Conservation (phyloP, 208 protist species). For the Tritrichomonas foetus region DNA sequence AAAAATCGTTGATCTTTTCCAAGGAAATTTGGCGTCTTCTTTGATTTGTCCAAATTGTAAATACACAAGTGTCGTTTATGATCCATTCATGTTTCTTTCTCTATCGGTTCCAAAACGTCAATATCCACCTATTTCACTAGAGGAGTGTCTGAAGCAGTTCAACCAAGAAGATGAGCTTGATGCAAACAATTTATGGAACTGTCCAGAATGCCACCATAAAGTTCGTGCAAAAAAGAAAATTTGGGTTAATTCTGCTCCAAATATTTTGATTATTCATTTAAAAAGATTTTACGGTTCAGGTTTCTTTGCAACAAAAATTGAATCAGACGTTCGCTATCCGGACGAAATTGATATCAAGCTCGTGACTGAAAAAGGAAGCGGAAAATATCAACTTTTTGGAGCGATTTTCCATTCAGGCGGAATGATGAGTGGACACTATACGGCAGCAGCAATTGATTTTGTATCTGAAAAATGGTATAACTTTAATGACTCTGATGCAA, state of each 20-base stretch:
- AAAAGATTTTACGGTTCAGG: not conserved
- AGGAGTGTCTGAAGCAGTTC: not conserved
- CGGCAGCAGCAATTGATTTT: not conserved
- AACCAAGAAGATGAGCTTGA: not conserved
- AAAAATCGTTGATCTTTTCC: not conserved
- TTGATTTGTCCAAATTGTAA: not conserved
- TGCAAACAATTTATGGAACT: not conserved
- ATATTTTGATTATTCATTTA: conserved; percentile 10
- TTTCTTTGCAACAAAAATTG: not conserved
- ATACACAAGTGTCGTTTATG: not conserved
- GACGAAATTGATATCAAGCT: not conserved
- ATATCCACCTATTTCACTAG: not conserved
- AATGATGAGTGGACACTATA: not conserved
- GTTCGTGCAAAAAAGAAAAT: conserved; percentile 1
- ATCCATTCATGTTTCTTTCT: conserved; percentile 7
- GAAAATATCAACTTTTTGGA: not conserved
- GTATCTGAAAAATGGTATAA: not conserved
- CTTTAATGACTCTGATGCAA: not conserved
- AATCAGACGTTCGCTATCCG: not conserved
- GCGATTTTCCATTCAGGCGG: not conserved
- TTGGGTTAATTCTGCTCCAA: not conserved
- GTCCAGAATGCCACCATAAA: not conserved
- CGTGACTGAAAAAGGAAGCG: not conserved
- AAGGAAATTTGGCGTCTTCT: not conserved
- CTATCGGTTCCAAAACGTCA: conserved; percentile 44